Conservation (phyloP, 1,284 basidiomycete genomes). For the Cryptococcus sp. region DNA sequence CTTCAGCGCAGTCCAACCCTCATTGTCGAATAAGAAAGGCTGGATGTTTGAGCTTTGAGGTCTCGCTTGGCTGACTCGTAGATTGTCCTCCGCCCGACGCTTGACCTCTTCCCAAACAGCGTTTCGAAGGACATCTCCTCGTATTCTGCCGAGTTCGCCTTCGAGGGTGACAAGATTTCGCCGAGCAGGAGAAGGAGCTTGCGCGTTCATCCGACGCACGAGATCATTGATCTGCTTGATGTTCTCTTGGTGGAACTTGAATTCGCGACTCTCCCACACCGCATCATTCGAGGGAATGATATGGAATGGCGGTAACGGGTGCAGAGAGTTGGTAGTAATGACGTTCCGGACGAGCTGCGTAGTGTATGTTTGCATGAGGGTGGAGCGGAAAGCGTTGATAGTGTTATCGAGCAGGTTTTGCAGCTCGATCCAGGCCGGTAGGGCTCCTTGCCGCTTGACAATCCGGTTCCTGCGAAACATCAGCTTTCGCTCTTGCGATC, state of each 20-base stretch:
- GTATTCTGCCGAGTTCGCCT: constrained; percentile 63
- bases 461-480: constrained; percentile 66
- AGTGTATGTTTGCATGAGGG: constrained; percentile 57
- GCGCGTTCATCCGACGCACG: constrained; percentile 74
- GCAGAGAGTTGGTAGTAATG: constrained; percentile 55
- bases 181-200: constrained; percentile 73
- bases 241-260: constrained; percentile 68
- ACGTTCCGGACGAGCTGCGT: constrained; percentile 63
- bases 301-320: constrained; percentile 51
- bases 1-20: constrained; percentile 25
- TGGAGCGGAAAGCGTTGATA: constrained; percentile 63
- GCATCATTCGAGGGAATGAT: constrained; percentile 63
- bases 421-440: constrained; percentile 88
- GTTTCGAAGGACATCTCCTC: constrained; percentile 55
- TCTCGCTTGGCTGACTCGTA: background rate
- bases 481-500: background rate
- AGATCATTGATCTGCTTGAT: constrained; percentile 71
- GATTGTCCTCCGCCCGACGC: constrained; percentile 28
- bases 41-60: background rate
- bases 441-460: constrained; percentile 76
- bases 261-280: constrained; percentile 73
- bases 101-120: constrained; percentile 43
- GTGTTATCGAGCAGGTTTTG: constrained; percentile 67
- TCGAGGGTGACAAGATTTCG: constrained; percentile 62
- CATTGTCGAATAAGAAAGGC: constrained; percentile 22